Base-by-base conservation (phyloP, 768 basidiomycete species). In the Termitomyces sp. region DNA sequence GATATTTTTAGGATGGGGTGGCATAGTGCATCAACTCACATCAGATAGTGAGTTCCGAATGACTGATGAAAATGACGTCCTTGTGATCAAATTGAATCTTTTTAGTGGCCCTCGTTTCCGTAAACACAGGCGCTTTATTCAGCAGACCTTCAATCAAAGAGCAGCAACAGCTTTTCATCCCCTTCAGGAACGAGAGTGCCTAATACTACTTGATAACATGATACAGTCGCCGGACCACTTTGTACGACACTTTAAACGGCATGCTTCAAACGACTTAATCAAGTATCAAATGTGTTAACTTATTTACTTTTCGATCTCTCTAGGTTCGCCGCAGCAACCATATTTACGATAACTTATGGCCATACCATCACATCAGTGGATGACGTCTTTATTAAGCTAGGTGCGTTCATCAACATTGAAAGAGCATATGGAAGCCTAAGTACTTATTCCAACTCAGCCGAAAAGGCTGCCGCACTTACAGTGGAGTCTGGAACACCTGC, bases 111-210 rank as follows among this genome's bases (percentile, higher is more conserved):
- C 73, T n/a, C 72, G 75, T 39, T 79, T 81, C 63, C 70, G 79
- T 56, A 79, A 74, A 64, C 79, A 81, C 63, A 74, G 78, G 43
- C 76, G 78, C 15, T 78, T 77, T 59, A 76, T 80, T 38, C 76
- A 80, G 49, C 72, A 77, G 56, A 66, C 70, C 29, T 81, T 81
- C 62, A 80, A 80, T 62, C 72, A 73, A 44, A 68, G 70, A 53
- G 73, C 75, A 16, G 62, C 73, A n/a, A 47, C 63, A 51, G 63
- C 64, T 50, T 73, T 77, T 57, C 70, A 66, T 23, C 73, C 76
- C 29, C 64, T 80, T 5, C 77, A 79, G 59, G 66, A 72, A 59
- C 72, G 73, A 64, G 76, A 78, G 58, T 67, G 69, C 7, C 57
- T 73, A n/a, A 68, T 67, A 18, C 68, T 79, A 45, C 67, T 81